Evolutionary conservation across 345 rosid genomes (phyloP), one percentile per base, ranked within the genome.

Genomic region (Melaleuca alternifolia): DNA sequence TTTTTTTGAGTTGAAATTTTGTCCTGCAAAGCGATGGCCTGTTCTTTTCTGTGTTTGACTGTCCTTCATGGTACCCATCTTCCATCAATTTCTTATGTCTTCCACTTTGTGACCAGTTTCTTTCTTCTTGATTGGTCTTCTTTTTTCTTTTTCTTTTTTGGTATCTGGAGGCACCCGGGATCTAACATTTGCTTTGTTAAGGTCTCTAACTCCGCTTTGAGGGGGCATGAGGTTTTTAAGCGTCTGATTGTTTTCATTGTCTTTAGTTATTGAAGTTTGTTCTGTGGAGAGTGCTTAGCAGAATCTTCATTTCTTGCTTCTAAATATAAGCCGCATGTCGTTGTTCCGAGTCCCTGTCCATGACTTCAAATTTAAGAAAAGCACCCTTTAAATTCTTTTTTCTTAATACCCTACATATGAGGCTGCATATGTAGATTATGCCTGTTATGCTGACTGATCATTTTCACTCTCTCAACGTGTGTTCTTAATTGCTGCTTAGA

Each of bases 291-390:
- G 87, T 79, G 56, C 30, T 83, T 54, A n/a, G 71, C 84, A 76
- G 56, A 33, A 52, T 86, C 75, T 85, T 37, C 54, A 6, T 59
- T 54, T 84, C 33, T 84, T 51, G 56, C 30, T 54, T 84, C 50
- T 37, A 33, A 37, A 71, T 10, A 7, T 37, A 71, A 71, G 81
- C 81, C 48, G 24, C 81, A 37, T 71, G 53, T 57, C 85, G 65
- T 77, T 61, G 82, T 53, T 84, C 79, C 86, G 28, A 54, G 30
- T 54, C 84, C 86, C 14, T 75, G 83, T 86, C 44, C 16, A 53
- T 90, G 84, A 86, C 93, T 92, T 93, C 83, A 56, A 87, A 88
- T 83, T 54, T 30, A 91, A 90, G 94, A 82, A 92, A 91, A 91
- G 93, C 85, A 93, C 89, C 85, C 46, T 12, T 12, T 37, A 37